Percentiles rank a stretch among this genome's conserved stretches.
These are phyloP conservation scores for Rossbeevera mucosa DNA, from an alignment of 768 basidiomycete species.

Conservation along the genomic window DNA sequence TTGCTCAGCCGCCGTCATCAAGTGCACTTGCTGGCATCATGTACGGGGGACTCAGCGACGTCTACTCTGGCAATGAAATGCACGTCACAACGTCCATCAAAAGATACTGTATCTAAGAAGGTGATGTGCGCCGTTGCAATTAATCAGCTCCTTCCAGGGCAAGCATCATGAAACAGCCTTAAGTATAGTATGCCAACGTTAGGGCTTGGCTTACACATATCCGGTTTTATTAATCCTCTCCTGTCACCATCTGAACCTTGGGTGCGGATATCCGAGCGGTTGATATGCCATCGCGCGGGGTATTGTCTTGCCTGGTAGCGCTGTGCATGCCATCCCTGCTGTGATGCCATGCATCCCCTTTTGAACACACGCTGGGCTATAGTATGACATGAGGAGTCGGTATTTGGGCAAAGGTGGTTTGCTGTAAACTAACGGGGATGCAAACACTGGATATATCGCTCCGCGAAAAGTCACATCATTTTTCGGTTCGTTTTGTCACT, in stretches of 20 bases:
- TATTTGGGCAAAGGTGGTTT: neutral
- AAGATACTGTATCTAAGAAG: neutral
- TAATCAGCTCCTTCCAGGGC: neutral
- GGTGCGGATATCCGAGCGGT: neutral
- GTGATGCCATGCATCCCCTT: neutral
- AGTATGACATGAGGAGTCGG: neutral
- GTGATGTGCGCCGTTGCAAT: neutral
- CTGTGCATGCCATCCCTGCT: conserved; percentile 4
- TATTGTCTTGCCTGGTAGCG: neutral
- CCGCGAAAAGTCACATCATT: neutral
- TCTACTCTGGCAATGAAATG: neutral
- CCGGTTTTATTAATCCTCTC: conserved; percentile 2
- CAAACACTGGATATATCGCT: neutral
- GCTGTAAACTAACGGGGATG: neutral
- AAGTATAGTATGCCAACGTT: too few species aligned
- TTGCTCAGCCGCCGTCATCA: neutral
- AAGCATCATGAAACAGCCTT: neutral
- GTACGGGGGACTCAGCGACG: neutral
- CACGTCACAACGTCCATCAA: neutral
- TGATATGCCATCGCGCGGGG: neutral
- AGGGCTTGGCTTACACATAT: neutral
- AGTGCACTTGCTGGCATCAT: neutral
- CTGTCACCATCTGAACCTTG: neutral
- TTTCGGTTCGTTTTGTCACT: neutral
- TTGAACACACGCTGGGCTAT: neutral